A percentile compares a stretch with the other conserved stretches of the same genome.
phyloP scores from a whole-genome alignment of 164 flowering plant genomes.

The Piper betle region DNA sequence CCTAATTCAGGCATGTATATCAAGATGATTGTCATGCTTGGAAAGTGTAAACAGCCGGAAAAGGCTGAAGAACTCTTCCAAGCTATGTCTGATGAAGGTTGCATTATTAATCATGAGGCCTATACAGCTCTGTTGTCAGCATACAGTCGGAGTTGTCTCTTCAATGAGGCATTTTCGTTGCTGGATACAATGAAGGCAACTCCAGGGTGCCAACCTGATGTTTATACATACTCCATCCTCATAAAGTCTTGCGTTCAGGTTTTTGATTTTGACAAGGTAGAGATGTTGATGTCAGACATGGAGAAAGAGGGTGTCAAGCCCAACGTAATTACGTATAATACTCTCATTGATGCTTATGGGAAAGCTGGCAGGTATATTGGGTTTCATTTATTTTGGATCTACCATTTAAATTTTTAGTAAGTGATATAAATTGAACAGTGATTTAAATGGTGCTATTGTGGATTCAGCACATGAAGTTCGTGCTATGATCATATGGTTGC shows the following conservation, averaged over 20 bases:
- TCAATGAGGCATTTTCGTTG: slow-evolving; percentile 58
- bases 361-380: slow-evolving; percentile 56
- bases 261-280: slow-evolving; percentile 47
- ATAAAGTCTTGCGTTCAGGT: slow-evolving; percentile 81
- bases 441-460: not conserved
- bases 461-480: not conserved
- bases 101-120: slow-evolving; percentile 46
- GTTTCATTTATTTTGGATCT: not conserved
- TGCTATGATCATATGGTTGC: not conserved
- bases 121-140: slow-evolving; percentile 91
- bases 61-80: slow-evolving; percentile 62
- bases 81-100: slow-evolving; percentile 79
- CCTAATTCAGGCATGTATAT: slow-evolving; percentile 64
- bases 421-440: not conserved
- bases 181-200: slow-evolving; percentile 73
- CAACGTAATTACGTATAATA: slow-evolving; percentile 73
- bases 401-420: too few species aligned
- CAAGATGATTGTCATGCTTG: slow-evolving; percentile 93
- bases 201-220: slow-evolving; percentile 58
- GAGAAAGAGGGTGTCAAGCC: slow-evolving; percentile 47
- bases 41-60: slow-evolving; percentile 92
- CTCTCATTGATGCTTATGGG: slow-evolving; percentile 86
- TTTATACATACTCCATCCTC: slow-evolving; percentile 74
- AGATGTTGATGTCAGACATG: slow-evolving; percentile 66
- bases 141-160: slow-evolving; percentile 67